Evolutionary conservation across 2,329 filamentous ascomycete genomes (phyloP).

Genomic region (Aspergillus brasiliensis): DNA sequence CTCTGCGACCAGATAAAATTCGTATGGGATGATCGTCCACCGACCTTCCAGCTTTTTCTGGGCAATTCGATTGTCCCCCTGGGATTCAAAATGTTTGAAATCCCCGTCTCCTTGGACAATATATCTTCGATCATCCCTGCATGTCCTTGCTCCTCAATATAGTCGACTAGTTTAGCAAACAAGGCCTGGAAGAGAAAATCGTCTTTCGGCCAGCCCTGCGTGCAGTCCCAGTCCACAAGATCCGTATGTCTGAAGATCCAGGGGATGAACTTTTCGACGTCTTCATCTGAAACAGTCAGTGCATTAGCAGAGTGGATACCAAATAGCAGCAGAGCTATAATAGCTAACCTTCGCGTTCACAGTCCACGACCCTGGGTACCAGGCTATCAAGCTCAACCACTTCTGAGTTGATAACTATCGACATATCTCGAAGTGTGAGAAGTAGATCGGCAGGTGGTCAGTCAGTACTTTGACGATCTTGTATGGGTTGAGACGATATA

Average conservation of each 20-base stretch:
- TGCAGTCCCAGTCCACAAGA: not conserved
- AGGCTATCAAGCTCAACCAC: not conserved
- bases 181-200: not conserved
- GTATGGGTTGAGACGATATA: too few relatives aligned
- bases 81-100: not conserved
- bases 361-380: not conserved
- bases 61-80: not conserved
- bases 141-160: not conserved
- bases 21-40: not conserved
- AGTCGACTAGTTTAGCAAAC: not conserved
- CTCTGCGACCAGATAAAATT: not conserved
- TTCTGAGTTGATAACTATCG: not conserved
- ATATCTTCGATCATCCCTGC: not conserved
- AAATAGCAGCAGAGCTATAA: not conserved
- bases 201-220: not conserved
- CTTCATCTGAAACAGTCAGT: not conserved
- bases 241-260: not conserved
- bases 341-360: not conserved
- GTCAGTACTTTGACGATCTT: too few relatives aligned
- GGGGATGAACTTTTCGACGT: not conserved
- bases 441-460: too few relatives aligned
- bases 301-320: not conserved
- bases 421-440: not conserved
- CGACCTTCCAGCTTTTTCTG: not conserved
- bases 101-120: not conserved